Conservation (phyloP, 352 stramenopile genomes). For the Phytophthora ramorum region DNA sequence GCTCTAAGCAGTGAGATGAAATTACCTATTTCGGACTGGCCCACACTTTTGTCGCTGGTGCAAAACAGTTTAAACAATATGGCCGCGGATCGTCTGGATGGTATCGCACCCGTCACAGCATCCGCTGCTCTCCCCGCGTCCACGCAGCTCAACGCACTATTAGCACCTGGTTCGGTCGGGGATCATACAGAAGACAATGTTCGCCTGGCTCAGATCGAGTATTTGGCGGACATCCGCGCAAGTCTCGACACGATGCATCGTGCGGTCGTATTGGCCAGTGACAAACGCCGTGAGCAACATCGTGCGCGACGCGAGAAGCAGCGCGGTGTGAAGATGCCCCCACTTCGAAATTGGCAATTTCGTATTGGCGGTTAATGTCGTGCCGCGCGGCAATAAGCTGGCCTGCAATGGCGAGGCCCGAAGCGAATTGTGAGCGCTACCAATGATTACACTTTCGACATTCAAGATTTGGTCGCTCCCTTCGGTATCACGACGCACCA, state of each 20-base stretch:
- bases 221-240: too few species aligned
- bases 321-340: neutral
- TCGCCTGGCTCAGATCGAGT: too few species aligned
- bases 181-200: too few species aligned
- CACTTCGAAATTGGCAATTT: neutral
- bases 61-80: neutral
- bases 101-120: neutral
- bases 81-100: neutral
- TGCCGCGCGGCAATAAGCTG: neutral
- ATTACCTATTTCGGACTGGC: neutral
- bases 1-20: neutral
- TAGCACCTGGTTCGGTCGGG: too few species aligned
- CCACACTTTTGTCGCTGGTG: neutral
- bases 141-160: too few species aligned
- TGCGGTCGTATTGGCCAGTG: too few species aligned
- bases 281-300: too few species aligned
- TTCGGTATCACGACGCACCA: neutral
- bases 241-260: too few species aligned
- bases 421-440: neutral
- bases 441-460: neutral
- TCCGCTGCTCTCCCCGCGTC: neutral
- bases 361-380: neutral
- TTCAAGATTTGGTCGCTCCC: neutral
- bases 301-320: neutral
- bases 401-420: neutral